Conservation (phyloP, 140 eudicot genomes). For the Oenanthe javanica region DNA sequence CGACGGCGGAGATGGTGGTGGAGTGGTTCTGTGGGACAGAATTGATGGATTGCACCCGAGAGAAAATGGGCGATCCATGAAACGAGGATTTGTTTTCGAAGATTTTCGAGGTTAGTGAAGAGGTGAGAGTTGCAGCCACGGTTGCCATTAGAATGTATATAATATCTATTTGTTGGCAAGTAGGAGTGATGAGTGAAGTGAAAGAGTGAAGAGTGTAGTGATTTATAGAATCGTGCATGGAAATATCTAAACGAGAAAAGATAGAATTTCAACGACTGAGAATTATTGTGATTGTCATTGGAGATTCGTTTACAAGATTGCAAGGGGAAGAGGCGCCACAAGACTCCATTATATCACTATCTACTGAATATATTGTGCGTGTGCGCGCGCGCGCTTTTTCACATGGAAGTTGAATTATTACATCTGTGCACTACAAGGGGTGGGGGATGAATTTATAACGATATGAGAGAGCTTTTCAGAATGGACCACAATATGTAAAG, state of each 20-base stretch:
- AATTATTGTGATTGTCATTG: neutral
- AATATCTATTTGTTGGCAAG: neutral
- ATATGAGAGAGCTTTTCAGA: neutral
- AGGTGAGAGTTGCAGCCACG: slow-evolving; percentile 32
- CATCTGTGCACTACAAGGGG: neutral
- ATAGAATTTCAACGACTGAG: neutral
- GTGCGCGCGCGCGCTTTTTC: neutral
- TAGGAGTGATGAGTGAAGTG: neutral
- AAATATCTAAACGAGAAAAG: slow-evolving; percentile 1
- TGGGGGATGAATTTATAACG: neutral
- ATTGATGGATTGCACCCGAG: slow-evolving; percentile 23
- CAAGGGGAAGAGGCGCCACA: neutral
- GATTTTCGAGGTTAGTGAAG: slow-evolving; percentile 4
- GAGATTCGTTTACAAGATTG: neutral
- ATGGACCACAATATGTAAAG: neutral
- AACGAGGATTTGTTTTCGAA: slow-evolving; percentile 34
- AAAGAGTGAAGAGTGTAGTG: neutral
- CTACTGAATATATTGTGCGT: neutral
- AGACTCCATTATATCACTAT: neutral
- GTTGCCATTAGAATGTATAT: slow-evolving; percentile 22
- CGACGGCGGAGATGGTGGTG: slow-evolving; percentile 29
- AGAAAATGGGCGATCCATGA: slow-evolving; percentile 25
- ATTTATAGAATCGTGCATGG: neutral
- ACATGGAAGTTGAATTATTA: neutral
- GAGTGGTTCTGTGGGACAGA: slow-evolving; percentile 26